Conservation (phyloP, 352 stramenopile genomes). For the Globisporangium viniferum region DNA sequence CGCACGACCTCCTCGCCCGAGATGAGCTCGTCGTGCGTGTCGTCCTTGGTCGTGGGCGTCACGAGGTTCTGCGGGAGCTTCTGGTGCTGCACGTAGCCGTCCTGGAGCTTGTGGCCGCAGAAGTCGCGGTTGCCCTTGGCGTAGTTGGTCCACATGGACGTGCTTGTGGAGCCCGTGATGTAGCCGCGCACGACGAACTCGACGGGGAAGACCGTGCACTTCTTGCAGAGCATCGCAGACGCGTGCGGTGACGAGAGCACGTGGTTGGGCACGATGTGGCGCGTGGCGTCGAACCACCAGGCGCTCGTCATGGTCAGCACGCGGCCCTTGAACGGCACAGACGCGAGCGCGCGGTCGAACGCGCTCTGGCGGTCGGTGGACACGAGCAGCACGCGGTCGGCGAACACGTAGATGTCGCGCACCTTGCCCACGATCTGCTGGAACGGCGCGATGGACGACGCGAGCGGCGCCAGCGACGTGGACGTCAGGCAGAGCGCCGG, state of each 20-base stretch:
- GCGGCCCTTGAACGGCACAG: slow-evolving; percentile 96
- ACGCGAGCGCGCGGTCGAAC: slow-evolving; percentile 96
- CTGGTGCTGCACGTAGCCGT: slow-evolving; percentile 97
- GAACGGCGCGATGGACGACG: slow-evolving; percentile 36
- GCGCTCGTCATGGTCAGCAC: slow-evolving; percentile 96
- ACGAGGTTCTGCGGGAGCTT: slow-evolving; percentile 94
- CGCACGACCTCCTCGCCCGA: slow-evolving; percentile 91
- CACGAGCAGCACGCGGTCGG: slow-evolving; percentile 91
- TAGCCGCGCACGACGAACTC: slow-evolving; percentile 98
- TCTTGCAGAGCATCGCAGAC: slow-evolving; percentile 95
- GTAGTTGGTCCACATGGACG: slow-evolving; percentile 99
- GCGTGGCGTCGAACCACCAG: slow-evolving; percentile 96
- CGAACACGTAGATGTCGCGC: slow-evolving; percentile 90
- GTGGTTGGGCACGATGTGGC: slow-evolving; percentile 97
- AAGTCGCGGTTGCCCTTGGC: slow-evolving; percentile 93
- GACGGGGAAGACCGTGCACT: slow-evolving; percentile 96
- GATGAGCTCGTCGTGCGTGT: slow-evolving; percentile 98
- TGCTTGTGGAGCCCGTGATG: slow-evolving; percentile 96
- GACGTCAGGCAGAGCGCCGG: slow-evolving; percentile 35
- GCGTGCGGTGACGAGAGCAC: slow-evolving; percentile 92
- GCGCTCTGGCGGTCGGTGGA: slow-evolving; percentile 98
- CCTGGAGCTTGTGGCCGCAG: slow-evolving; percentile 93
- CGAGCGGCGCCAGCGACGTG: slow-evolving; percentile 54
- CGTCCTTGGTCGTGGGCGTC: slow-evolving; percentile 99
- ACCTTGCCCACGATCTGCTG: slow-evolving; percentile 84